Evolutionary conservation across 2,329 filamentous ascomycete species (phyloP).

Genomic region (Sporothrix sp.): DNA sequence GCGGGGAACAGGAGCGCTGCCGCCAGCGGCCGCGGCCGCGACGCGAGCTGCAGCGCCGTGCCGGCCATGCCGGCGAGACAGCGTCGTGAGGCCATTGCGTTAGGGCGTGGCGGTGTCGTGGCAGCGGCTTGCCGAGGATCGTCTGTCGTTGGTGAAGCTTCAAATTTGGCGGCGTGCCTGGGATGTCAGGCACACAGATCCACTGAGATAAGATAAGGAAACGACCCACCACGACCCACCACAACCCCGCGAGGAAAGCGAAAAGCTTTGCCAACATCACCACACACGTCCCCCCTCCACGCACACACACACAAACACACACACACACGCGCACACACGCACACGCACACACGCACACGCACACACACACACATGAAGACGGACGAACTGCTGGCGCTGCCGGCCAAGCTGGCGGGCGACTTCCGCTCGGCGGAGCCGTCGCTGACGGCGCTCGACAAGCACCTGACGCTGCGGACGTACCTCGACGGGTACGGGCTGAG

Average conservation of each 20-base stretch:
- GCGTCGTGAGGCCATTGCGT: slow-evolving; percentile 40
- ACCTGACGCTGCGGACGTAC: slow-evolving; percentile 79
- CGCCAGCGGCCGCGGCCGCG: slow-evolving; percentile 32
- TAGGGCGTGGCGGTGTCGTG: slow-evolving; percentile 21
- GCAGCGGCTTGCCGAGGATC: not conserved
- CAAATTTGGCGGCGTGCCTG: slow-evolving; percentile 14
- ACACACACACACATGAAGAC: slow-evolving; percentile 42
- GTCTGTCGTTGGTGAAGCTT: not conserved
- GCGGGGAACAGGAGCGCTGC: slow-evolving; percentile 41
- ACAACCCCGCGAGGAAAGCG: too few species aligned
- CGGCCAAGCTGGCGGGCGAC: slow-evolving; percentile 48
- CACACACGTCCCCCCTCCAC: too few species aligned
- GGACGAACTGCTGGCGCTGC: slow-evolving; percentile 44
- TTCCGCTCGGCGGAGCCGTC: slow-evolving; percentile 74
- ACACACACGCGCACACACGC: too few species aligned
- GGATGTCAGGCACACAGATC: slow-evolving; percentile 10
- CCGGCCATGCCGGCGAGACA: slow-evolving; percentile 47
- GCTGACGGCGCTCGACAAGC: slow-evolving; percentile 70
- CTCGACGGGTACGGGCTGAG: slow-evolving; percentile 71
- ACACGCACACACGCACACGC: too few species aligned
- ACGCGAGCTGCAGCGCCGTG: slow-evolving; percentile 33
- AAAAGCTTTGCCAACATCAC: too few species aligned
- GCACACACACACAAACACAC: too few species aligned
- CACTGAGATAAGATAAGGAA: slow-evolving; percentile 18
- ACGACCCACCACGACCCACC: too few species aligned